A percentile compares a stretch with the other conserved stretches of the same genome.
These are phyloP conservation scores for Corynespora cassiicola DNA, from an alignment of 2,329 filamentous ascomycete species.

Conservation along the genomic window DNA sequence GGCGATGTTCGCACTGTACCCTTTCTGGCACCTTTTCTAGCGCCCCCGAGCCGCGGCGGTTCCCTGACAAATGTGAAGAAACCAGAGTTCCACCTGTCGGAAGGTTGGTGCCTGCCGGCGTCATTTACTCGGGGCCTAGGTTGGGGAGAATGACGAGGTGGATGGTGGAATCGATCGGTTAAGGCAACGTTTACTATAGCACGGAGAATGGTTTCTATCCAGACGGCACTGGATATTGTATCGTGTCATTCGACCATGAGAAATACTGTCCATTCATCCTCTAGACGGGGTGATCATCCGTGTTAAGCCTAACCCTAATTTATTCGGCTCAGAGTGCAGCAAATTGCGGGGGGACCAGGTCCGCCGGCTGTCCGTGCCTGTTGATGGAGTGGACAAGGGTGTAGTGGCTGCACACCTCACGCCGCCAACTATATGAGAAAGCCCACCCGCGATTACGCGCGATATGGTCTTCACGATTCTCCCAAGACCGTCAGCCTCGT, in stretches of 20 bases:
- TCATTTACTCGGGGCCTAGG: too few species aligned
- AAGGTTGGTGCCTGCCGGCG: too few species aligned
- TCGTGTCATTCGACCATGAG: conserved; percentile 17
- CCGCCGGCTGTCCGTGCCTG: conserved; percentile 22
- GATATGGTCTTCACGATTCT: conserved; percentile 37
- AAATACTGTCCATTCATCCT: conserved; percentile 7
- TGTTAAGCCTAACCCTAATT: conserved; percentile 19
- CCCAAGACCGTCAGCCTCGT: conserved; percentile 24
- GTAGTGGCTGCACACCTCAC: conserved; percentile 19
- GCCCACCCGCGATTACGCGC: conserved; percentile 31
- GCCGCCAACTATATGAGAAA: conserved; percentile 34
- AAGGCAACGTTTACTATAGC: too few species aligned
- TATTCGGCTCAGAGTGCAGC: conserved; percentile 23
- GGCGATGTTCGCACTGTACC: too few species aligned
- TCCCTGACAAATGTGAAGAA: too few species aligned
- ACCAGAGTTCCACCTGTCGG: too few species aligned
- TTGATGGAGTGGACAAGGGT: conserved; percentile 16
- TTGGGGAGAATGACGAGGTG: too few species aligned
- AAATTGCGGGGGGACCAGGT: conserved; percentile 23
- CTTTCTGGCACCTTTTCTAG: too few species aligned
- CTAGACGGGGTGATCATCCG: conserved; percentile 23
- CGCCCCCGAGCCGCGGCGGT: too few species aligned
- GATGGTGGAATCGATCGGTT: too few species aligned
- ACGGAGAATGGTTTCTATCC: conserved; percentile 10
- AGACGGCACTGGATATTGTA: conserved; percentile 9